Conservation (phyloP, 2,329 filamentous ascomycete species). For the Aspergillus costaricaensis region DNA sequence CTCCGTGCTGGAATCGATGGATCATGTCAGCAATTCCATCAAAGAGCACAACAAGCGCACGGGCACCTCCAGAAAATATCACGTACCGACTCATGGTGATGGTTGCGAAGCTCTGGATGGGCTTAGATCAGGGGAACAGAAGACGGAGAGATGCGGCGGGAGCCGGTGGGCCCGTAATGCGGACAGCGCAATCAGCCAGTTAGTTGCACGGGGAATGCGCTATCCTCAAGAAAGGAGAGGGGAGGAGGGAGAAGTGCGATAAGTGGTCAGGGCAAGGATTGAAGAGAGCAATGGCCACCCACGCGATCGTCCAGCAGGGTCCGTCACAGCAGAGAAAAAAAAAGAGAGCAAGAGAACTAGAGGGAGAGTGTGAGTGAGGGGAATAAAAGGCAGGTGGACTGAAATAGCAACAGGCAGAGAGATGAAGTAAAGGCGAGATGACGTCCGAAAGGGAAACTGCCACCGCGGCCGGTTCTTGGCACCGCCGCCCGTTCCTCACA, state of each 20-base stretch:
- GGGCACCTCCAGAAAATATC: neutral
- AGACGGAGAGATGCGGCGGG: constrained; percentile 18
- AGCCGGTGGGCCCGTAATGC: constrained; percentile 26
- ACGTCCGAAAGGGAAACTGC: constrained; percentile 34
- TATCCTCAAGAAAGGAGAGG: neutral
- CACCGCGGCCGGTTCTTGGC: constrained; percentile 29
- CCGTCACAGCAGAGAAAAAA: too few relatives aligned
- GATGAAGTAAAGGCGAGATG: constrained; percentile 23
- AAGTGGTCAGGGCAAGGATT: constrained; percentile 4
- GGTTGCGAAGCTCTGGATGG: constrained; percentile 45
- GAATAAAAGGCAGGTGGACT: neutral
- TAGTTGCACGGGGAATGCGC: constrained; percentile 13
- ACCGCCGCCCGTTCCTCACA: constrained; percentile 18
- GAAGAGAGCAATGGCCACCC: constrained; percentile 6
- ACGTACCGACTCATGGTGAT: constrained; percentile 64
- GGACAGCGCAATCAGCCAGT: constrained; percentile 22
- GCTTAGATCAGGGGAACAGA: constrained; percentile 26
- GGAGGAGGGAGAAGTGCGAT: constrained; percentile 14
- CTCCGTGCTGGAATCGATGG: constrained; percentile 53
- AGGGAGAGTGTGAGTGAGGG: constrained; percentile 18
- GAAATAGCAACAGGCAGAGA: neutral
- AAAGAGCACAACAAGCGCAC: neutral
- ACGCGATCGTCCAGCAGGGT: too few relatives aligned
- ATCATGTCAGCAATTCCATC: constrained; percentile 7
- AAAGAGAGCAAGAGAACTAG: constrained; percentile 7